Conservation (phyloP, 164 flowering plant genomes). For the Stephania yunnanensis region DNA sequence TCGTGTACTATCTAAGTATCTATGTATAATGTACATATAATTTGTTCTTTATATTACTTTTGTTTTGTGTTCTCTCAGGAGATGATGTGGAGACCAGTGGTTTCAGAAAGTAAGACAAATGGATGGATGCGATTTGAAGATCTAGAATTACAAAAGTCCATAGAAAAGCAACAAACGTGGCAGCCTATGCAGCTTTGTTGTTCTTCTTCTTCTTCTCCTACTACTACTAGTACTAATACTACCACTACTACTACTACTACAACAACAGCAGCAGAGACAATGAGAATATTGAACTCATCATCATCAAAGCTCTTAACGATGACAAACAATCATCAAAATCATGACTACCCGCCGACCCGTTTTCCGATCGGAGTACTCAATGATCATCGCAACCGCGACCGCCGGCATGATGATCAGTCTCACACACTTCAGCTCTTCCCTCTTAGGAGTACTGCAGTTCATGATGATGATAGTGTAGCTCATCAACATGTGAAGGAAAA, state of each 20-base stretch:
- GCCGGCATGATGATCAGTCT: slow-evolving; percentile 12
- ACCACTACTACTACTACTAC: slow-evolving; percentile 9
- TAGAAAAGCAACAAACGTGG: slow-evolving; percentile 39
- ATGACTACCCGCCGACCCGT: neutral
- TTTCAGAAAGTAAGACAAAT: slow-evolving; percentile 29
- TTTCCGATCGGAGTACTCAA: neutral
- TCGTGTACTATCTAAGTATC: slow-evolving; percentile 14
- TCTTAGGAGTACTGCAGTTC: slow-evolving; percentile 17
- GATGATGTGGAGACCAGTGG: slow-evolving; percentile 29
- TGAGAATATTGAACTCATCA: slow-evolving; percentile 10
- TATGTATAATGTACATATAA: slow-evolving; percentile 4
- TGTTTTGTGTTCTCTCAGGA: slow-evolving; percentile 30
- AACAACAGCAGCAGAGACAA: neutral
- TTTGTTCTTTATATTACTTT: slow-evolving; percentile 1
- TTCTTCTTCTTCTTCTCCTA: slow-evolving; percentile 14
- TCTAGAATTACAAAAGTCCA: slow-evolving; percentile 29
- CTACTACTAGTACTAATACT: slow-evolving; percentile 22
- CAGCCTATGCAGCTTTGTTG: slow-evolving; percentile 42
- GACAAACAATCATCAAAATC: slow-evolving; percentile 7
- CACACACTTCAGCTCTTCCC: slow-evolving; percentile 71
- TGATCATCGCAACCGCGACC: neutral
- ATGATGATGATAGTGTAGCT: slow-evolving; percentile 8
- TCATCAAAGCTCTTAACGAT: slow-evolving; percentile 17
- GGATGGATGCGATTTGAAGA: slow-evolving; percentile 48
- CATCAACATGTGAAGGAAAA: slow-evolving; percentile 13